Percentiles rank a stretch among this genome's conserved stretches.
Conservation (phyloP, 352 stramenopile species). For the Globisporangium cystogenes region DNA sequence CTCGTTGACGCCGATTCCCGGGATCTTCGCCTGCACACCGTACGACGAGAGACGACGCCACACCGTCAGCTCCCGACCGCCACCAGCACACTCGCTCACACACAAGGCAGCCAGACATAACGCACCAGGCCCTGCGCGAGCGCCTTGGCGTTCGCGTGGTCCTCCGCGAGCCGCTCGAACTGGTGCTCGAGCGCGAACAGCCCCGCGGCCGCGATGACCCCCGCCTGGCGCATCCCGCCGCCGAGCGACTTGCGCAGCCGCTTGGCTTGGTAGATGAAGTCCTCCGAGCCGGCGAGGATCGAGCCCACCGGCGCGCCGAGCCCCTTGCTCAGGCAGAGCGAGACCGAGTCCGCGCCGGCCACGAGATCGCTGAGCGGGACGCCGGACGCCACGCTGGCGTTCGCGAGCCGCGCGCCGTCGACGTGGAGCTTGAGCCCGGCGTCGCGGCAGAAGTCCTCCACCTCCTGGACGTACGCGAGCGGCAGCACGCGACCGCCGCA, state of each 20-base stretch:
- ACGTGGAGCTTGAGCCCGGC: slow-evolving; percentile 91
- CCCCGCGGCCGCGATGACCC: slow-evolving; percentile 91
- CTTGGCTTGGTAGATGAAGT: slow-evolving; percentile 88
- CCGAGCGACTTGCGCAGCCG: slow-evolving; percentile 95
- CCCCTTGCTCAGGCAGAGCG: slow-evolving; percentile 95
- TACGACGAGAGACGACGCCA: background rate
- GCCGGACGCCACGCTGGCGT: slow-evolving; percentile 86
- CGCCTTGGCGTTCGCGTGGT: slow-evolving; percentile 75
- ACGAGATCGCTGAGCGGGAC: slow-evolving; percentile 76
- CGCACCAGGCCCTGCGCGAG: slow-evolving; percentile 57
- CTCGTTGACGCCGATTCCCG: slow-evolving; percentile 58
- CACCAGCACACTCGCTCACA: background rate
- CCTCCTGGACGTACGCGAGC: slow-evolving; percentile 69
- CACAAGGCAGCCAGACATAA: background rate
- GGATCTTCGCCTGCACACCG: slow-evolving; percentile 27
- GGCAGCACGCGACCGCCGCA: slow-evolving; percentile 91
- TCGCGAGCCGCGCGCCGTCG: slow-evolving; percentile 95
- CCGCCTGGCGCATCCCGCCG: slow-evolving; percentile 96
- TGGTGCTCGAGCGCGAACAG: slow-evolving; percentile 90
- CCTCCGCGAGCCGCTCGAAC: slow-evolving; percentile 71
- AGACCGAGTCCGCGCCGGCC: slow-evolving; percentile 85
- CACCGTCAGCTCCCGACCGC: background rate
- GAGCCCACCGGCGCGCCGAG: slow-evolving; percentile 93
- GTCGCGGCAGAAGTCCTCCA: slow-evolving; percentile 68
- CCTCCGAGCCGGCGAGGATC: slow-evolving; percentile 87